phyloP scores from a whole-genome alignment of 768 basidiomycete species.

The Leccinellum luteum region DNA sequence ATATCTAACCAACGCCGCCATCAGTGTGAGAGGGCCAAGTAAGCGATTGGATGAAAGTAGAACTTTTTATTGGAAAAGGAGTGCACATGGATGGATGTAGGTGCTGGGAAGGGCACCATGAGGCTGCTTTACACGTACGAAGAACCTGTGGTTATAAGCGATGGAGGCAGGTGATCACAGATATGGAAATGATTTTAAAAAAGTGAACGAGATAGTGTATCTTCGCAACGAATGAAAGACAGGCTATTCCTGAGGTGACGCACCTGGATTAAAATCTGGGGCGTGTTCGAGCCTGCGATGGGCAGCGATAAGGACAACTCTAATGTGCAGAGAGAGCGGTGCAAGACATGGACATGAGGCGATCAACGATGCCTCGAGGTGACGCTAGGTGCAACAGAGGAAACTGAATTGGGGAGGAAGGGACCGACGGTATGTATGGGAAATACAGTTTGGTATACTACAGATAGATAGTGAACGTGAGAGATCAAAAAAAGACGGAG shows the following conservation, averaged over 20 bases:
- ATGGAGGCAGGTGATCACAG: not conserved
- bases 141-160: not conserved
- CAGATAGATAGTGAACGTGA: constrained; percentile 2
- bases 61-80: not conserved
- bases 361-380: constrained; percentile 32
- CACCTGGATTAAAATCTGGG: too few species aligned
- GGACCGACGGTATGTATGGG: not conserved
- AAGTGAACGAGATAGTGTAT: not conserved
- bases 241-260: constrained; percentile 7
- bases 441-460: too few species aligned
- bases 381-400: constrained; percentile 2
- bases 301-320: not conserved
- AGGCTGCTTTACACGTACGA: not conserved
- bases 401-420: constrained; percentile 14
- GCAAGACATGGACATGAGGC: constrained; percentile 13
- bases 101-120: not conserved
- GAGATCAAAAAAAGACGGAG: too few species aligned
- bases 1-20: not conserved
- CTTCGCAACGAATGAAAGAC: too few species aligned
- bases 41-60: not conserved
- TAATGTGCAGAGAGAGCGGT: not conserved
- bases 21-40: not conserved
- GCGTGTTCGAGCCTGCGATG: not conserved
- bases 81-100: not conserved
- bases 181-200: not conserved